phyloP scores from a whole-genome alignment of 345 rosid species.

The Eucalyptus pauciflora region DNA sequence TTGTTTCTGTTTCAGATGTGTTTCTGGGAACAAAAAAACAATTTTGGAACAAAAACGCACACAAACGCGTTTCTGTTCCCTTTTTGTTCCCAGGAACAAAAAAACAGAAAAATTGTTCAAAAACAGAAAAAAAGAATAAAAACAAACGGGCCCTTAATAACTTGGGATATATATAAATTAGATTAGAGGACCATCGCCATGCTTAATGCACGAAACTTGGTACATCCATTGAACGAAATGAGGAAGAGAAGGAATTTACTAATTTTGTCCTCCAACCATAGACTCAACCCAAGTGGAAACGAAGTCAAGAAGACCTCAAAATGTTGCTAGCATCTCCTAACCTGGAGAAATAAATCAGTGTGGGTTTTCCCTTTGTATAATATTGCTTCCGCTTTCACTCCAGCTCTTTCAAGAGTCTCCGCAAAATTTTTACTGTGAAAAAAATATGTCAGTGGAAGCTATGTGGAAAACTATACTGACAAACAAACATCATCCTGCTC shows the following conservation, averaged over 20 bases:
- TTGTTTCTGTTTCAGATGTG: no score
- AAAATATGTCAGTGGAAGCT: not conserved
- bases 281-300: not conserved
- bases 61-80: no score
- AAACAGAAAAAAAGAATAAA: no score
- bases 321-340: not conserved
- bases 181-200: not conserved
- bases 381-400: constrained; percentile 63
- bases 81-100: no score
- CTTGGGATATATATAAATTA: not conserved
- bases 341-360: constrained; percentile 97
- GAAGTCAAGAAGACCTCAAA: not conserved
- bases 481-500: not conserved
- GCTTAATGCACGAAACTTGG: not conserved
- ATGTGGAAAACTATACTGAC: not conserved
- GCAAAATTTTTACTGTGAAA: constrained; percentile 67
- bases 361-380: constrained; percentile 86
- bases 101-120: no score
- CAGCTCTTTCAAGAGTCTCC: constrained; percentile 57
- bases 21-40: no score
- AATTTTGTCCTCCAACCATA: not conserved
- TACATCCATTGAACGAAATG: not conserved
- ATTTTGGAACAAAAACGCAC: no score
- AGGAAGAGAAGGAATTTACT: not conserved
- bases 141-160: no score